Base-by-base conservation (phyloP, 495 filamentous ascomycete genomes). In the Aspergillus ellipticus region DNA sequence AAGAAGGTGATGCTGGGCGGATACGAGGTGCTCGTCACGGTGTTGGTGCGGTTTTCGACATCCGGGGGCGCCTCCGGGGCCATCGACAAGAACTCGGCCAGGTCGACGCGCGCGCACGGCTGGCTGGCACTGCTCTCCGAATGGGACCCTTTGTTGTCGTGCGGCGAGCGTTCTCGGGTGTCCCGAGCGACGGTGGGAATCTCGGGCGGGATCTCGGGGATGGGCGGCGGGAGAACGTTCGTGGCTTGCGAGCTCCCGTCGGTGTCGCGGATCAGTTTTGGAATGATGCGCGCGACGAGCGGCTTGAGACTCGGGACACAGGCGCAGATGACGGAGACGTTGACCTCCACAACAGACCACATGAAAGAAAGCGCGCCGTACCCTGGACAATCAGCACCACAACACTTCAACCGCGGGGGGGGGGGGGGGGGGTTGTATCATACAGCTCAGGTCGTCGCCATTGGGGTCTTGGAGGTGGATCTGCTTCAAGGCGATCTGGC, bases 271-370 rank as follows among this genome's bases (percentile, higher is more conserved):
- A 94, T 78, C 73, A 94, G 78, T 42, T 82, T 77, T 4, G 92
- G 92, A 20, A 93, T 67, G 46, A 94, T 80, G 9, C 82, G 82
- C 42, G 89, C 82, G 53, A 90, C 84, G 16, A 97, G 77, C 13
- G 92, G 92, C 63, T 96, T 97, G 58, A 96, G 74, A 17, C 88
- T 92, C 13, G 92, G 92, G 24, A 96, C 86, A 61, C 90, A 96
- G 46, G 85, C 92, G 55, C 89, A 94, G 41, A 92, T 87, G 53
- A 96, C 89, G 7, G 91, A 91, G 7, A 91, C 77, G 61, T 96
- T 92, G 68, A 96, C 90, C 68, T 96, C 92, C 56, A 97, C 82
- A 8, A 85, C 89, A 16, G 88, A 92, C 92, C 91, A 97, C 87
- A 96, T 91, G 66, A 95, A 89, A 0, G 90, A 88, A 2, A 90